Evolutionary conservation across 2,329 filamentous ascomycete species (phyloP).

Genomic region (Chaetoscypha palmicola): DNA sequence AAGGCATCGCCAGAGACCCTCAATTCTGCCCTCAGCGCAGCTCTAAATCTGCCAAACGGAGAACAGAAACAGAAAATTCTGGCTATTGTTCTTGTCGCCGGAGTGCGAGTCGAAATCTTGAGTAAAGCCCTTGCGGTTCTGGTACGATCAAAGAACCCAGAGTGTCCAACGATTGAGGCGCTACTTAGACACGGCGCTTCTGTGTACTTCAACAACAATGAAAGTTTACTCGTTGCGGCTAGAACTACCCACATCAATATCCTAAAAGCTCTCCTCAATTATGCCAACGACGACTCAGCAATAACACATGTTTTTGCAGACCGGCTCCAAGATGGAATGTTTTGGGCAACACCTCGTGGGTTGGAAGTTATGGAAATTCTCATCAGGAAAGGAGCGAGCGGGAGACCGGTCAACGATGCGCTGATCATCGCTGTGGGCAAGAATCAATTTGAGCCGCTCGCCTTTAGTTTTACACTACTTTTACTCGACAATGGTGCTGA

Average conservation of each 20-base stretch:
- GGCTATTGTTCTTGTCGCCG: slow-evolving; percentile 5
- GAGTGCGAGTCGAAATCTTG: slow-evolving; percentile 1
- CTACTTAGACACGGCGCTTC: slow-evolving; percentile 39
- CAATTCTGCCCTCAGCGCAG: slow-evolving; percentile 10
- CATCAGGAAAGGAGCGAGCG: slow-evolving; percentile 16
- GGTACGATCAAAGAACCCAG: slow-evolving; percentile 37
- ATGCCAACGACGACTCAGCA: slow-evolving; percentile 11
- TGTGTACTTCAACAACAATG: slow-evolving; percentile 19
- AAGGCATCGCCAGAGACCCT: slow-evolving; percentile 8
- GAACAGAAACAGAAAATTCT: slow-evolving; percentile 11
- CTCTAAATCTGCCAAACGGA: slow-evolving; percentile 37
- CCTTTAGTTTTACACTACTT: slow-evolving; percentile 41
- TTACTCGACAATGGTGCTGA: slow-evolving; percentile 28
- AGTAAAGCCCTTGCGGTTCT: slow-evolving; percentile 12
- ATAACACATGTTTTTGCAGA: slow-evolving; percentile 12
- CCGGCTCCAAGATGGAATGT: slow-evolving; percentile 7
- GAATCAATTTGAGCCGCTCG: neutral
- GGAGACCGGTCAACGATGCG: slow-evolving; percentile 15
- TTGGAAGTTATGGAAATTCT: slow-evolving; percentile 28
- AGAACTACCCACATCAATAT: slow-evolving; percentile 6
- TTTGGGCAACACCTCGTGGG: slow-evolving; percentile 11
- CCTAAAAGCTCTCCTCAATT: slow-evolving; percentile 10
- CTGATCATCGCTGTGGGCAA: slow-evolving; percentile 16
- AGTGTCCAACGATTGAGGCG: slow-evolving; percentile 39
- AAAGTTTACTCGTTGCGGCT: slow-evolving; percentile 10